These are phyloP conservation scores for Fusarium protoensiforme DNA, from an alignment of 2,329 filamentous ascomycete species.

Conservation along the genomic window DNA sequence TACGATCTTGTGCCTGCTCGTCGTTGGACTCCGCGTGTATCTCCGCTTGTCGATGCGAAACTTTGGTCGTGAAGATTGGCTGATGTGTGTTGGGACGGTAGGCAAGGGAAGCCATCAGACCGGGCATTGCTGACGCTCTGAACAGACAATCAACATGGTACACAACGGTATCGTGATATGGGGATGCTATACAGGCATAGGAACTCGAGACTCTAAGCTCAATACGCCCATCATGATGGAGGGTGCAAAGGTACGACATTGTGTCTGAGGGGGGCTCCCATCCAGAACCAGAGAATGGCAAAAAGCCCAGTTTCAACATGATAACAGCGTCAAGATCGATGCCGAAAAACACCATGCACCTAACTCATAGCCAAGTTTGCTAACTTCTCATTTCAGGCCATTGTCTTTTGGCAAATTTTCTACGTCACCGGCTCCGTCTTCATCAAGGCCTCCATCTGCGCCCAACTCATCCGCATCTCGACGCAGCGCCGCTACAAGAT, in stretches of 20 bases:
- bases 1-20: background rate
- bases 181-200: background rate
- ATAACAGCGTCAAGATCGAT: background rate
- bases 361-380: background rate
- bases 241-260: background rate
- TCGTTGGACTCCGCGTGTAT: slow-evolving; percentile 5
- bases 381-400: background rate
- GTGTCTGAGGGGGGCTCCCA: background rate
- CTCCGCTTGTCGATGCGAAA: background rate
- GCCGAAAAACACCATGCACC: background rate
- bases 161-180: slow-evolving; percentile 19
- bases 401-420: slow-evolving; percentile 15
- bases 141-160: slow-evolving; percentile 8
- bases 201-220: slow-evolving; percentile 3
- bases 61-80: slow-evolving; percentile 15
- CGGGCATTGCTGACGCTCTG: no score
- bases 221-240: slow-evolving; percentile 4
- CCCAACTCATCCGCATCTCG: slow-evolving; percentile 10
- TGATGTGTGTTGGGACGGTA: slow-evolving; percentile 14
- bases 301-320: background rate
- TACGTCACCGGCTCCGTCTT: slow-evolving; percentile 6
- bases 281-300: background rate
- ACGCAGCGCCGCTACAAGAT: background rate
- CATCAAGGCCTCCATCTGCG: slow-evolving; percentile 20
- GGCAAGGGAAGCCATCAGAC: background rate